Evolutionary conservation across 139 green algal species (phyloP).

Genomic region (Micractinium conductrix): DNA sequence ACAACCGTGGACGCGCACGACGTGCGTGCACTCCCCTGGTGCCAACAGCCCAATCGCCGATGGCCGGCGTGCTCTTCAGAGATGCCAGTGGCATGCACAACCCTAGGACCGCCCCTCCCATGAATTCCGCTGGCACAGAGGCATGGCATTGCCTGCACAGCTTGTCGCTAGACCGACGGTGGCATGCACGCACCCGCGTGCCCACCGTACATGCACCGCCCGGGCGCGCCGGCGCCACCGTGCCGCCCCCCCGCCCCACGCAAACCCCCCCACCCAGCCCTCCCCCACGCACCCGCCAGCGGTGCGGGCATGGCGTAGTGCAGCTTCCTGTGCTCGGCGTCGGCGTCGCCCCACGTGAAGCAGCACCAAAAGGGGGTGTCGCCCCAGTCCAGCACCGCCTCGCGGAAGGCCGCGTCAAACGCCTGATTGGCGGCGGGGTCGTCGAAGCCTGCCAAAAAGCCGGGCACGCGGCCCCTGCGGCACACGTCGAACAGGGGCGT

Average conservation of each 20-base stretch:
- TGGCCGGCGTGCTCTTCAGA: too few relatives aligned
- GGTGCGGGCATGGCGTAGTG: not conserved
- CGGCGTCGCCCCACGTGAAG: not conserved
- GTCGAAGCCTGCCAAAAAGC: constrained; percentile 2
- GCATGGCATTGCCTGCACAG: too few relatives aligned
- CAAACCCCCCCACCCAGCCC: not conserved
- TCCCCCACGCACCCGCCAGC: not conserved
- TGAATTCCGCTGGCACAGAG: too few relatives aligned
- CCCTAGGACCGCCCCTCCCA: too few relatives aligned
- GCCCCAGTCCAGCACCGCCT: not conserved
- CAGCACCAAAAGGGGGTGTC: constrained; percentile 17
- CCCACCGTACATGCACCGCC: not conserved
- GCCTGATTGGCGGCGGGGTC: not conserved
- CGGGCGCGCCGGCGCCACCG: too few relatives aligned
- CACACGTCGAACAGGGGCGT: not conserved
- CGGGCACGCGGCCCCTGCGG: constrained; percentile 10
- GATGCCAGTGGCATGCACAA: too few relatives aligned
- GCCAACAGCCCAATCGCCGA: too few relatives aligned
- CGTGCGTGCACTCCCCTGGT: too few relatives aligned
- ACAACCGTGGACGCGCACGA: too few relatives aligned
- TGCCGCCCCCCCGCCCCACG: too few relatives aligned
- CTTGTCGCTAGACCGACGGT: too few relatives aligned
- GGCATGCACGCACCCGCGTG: not conserved
- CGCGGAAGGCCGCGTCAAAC: not conserved
- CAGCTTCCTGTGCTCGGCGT: not conserved